Percentiles rank a stretch among this genome's conserved stretches.
These are phyloP conservation scores for Hibiscus mutabilis DNA, from an alignment of 345 rosid species.

Conservation along the genomic window DNA sequence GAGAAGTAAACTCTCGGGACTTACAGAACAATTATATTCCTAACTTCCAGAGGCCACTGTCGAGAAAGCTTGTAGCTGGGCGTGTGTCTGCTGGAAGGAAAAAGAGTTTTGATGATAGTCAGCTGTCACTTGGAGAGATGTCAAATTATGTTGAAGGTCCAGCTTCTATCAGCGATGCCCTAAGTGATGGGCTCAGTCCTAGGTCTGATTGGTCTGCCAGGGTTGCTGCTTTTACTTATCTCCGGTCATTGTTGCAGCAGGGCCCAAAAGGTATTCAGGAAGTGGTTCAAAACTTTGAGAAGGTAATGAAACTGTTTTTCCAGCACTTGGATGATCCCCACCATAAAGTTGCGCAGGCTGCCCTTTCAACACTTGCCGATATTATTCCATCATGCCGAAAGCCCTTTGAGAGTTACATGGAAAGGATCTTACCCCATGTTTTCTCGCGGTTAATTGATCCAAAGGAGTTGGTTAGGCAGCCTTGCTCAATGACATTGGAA, in stretches of 20 bases:
- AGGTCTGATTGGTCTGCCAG: constrained; percentile 97
- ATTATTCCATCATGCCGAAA: constrained; percentile 91
- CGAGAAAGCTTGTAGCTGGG: constrained; percentile 73
- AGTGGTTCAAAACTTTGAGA: constrained; percentile 88
- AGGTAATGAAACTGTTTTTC: constrained; percentile 96
- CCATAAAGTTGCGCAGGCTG: constrained; percentile 99
- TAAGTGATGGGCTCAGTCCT: constrained; percentile 80
- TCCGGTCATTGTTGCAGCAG: constrained; percentile 78
- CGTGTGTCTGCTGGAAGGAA: constrained; percentile 84
- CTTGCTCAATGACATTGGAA: constrained; percentile 86
- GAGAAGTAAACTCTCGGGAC: constrained; percentile 59
- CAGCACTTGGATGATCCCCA: constrained; percentile 99
- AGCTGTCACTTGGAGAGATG: constrained; percentile 71
- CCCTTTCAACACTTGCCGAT: constrained; percentile 90
- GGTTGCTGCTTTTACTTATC: constrained; percentile 88
- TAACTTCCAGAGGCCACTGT: constrained; percentile 93
- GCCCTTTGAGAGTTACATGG: constrained; percentile 98
- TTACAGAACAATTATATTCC: constrained; percentile 72
- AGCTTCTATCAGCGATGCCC: constrained; percentile 78
- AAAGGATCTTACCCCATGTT: constrained; percentile 93
- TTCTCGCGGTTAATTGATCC: constrained; percentile 96
- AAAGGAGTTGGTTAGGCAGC: constrained; percentile 93
- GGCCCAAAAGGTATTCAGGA: constrained; percentile 94
- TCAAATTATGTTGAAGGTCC: constrained; percentile 76
- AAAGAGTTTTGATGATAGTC: constrained; percentile 90